phyloP scores from a whole-genome alignment of 179 eudicot species.

The Sideroxylon spinosum region DNA sequence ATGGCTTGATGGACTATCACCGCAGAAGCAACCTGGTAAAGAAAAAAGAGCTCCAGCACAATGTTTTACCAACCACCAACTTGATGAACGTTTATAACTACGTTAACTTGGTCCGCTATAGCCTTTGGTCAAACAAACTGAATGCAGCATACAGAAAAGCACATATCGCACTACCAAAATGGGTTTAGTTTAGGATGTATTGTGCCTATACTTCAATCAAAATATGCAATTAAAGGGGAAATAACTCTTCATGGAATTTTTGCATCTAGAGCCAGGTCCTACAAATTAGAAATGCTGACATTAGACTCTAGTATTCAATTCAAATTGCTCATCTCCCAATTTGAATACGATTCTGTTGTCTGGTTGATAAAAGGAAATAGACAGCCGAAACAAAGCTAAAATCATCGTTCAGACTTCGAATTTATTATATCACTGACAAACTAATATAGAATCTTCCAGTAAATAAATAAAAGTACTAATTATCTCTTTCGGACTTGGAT shows the following conservation, averaged over 20 bases:
- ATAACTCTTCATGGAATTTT: neutral
- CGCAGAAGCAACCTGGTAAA: neutral
- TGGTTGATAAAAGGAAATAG: neutral
- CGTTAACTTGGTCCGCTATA: neutral
- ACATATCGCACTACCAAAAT: neutral
- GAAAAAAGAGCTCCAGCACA: neutral
- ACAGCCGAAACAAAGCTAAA: too few relatives aligned
- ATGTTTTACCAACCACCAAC: neutral
- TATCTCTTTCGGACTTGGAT: too few relatives aligned
- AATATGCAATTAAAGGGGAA: neutral
- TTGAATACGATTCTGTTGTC: neutral
- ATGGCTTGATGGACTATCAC: constrained; percentile 21
- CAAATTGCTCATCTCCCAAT: neutral
- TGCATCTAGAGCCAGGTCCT: neutral
- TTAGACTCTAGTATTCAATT: neutral
- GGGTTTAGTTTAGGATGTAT: neutral
- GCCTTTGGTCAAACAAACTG: neutral
- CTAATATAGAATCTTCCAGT: too few relatives aligned
- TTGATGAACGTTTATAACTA: neutral
- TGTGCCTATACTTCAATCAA: neutral
- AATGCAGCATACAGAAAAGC: neutral
- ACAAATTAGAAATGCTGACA: neutral
- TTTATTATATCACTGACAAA: too few relatives aligned
- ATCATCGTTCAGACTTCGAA: too few relatives aligned
- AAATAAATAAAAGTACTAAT: too few relatives aligned